Evolutionary conservation across 2,329 filamentous ascomycete species (phyloP).

Genomic region (Periconia digitata): DNA sequence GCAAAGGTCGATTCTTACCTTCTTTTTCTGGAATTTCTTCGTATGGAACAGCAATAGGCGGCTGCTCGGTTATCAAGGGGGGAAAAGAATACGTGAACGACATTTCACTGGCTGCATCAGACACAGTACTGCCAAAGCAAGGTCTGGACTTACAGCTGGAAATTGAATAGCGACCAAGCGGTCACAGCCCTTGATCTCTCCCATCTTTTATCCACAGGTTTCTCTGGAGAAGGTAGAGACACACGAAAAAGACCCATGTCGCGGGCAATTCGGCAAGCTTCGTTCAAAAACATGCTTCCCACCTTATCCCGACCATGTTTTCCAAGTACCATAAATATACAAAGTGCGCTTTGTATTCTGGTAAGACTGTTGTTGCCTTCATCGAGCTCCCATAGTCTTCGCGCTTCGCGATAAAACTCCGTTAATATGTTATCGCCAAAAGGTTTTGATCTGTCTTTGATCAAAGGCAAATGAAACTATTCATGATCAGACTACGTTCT

Average conservation of each 20-base stretch:
- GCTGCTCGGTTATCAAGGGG: constrained; percentile 21
- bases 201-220: constrained; percentile 23
- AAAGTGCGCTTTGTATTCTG: constrained; percentile 28
- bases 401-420: constrained; percentile 32
- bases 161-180: constrained; percentile 36
- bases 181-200: constrained; percentile 24
- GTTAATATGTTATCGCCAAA: constrained; percentile 28
- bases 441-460: constrained; percentile 31
- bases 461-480: constrained; percentile 27
- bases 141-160: constrained; percentile 28
- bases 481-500: not conserved
- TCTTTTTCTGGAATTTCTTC: constrained; percentile 15
- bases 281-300: constrained; percentile 27
- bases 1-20: too few relatives aligned
- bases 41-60: constrained; percentile 26
- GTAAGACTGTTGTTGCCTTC: constrained; percentile 24
- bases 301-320: constrained; percentile 36
- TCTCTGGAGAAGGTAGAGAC: constrained; percentile 9
- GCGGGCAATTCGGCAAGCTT: constrained; percentile 27
- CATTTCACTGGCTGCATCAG: constrained; percentile 25
- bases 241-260: constrained; percentile 27
- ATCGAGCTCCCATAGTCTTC: constrained; percentile 29
- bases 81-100: constrained; percentile 29
- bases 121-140: not conserved
- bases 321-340: constrained; percentile 30